phyloP scores from a whole-genome alignment of 2,329 filamentous ascomycete genomes.

The Neophaeococcomyces mojaviensis region DNA sequence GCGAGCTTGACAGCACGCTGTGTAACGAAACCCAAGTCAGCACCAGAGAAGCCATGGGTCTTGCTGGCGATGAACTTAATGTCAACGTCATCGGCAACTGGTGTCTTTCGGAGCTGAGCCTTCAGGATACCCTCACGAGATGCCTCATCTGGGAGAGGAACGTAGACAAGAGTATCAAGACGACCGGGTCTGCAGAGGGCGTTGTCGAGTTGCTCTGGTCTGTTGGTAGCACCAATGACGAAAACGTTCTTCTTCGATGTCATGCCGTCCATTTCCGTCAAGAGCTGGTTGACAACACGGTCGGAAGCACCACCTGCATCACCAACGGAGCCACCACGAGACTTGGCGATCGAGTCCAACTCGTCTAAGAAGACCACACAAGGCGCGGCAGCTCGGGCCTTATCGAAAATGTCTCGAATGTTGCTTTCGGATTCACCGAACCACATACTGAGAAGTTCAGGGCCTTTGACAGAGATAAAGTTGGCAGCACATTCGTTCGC shows the following conservation, averaged over 20 bases:
- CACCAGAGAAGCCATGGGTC: slow-evolving; percentile 98
- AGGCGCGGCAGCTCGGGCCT: slow-evolving; percentile 93
- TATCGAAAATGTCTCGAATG: slow-evolving; percentile 99
- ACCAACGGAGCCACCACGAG: slow-evolving; percentile 89
- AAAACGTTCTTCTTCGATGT: slow-evolving; percentile 99
- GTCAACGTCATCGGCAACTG: slow-evolving; percentile 79
- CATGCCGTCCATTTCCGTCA: slow-evolving; percentile 99
- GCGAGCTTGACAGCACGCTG: slow-evolving; percentile 98
- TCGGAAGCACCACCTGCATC: slow-evolving; percentile 97
- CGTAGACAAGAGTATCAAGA: slow-evolving; percentile 97
- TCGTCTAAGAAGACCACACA: slow-evolving; percentile 99
- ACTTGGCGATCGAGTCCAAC: slow-evolving; percentile 98
- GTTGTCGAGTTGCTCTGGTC: slow-evolving; percentile 96
- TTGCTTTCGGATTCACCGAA: slow-evolving; percentile 99
- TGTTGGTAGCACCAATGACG: slow-evolving; percentile 97
- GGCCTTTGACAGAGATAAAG: slow-evolving; percentile 99
- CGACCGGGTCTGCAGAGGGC: slow-evolving; percentile 96
- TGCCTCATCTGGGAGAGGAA: slow-evolving; percentile 85
- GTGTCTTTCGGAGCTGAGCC: slow-evolving; percentile 97
- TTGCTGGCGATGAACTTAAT: slow-evolving; percentile 87
- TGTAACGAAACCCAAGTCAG: slow-evolving; percentile 97
- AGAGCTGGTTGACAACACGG: slow-evolving; percentile 98
- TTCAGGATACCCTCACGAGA: slow-evolving; percentile 85
- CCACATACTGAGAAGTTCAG: slow-evolving; percentile 98
- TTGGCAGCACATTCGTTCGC: slow-evolving; percentile 99